Base-by-base conservation (phyloP, 495 filamentous ascomycete genomes). In the Annulohypoxylon stygium region DNA sequence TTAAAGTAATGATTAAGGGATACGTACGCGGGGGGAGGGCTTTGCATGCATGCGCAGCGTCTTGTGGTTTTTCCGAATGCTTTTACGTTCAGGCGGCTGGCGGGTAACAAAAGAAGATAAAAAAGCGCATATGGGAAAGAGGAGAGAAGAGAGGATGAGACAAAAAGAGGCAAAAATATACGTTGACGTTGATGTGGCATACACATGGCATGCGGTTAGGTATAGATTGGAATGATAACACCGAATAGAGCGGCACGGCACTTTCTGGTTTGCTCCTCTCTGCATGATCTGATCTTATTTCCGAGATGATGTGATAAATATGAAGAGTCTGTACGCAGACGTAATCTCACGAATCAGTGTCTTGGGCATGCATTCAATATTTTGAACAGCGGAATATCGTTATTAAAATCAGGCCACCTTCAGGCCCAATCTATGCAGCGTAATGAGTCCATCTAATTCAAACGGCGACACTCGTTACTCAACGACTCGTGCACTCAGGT, bases 221-320 rank as follows among this genome's bases (percentile, higher is more conserved):
- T 20, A 37, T 57, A 57, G 30, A 57, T 57, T 57, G 53, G 53
- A 57, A 57, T 37, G 33, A 37, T 37, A 57, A 57, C 14, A 57
- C 53, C 14, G n/a, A 55, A 57, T 37, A 36, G 53, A 37, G 30
- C 30, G 30, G 30, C 33, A n/a, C 30, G 53, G 53, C 33, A n/a
- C 33, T 54, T 54, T 26, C 18, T 51, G 51, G n/a, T 57, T 57
- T 16, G 30, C 12, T 55, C 30, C 16, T 33, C 30, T 55, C 14
- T 26, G 34, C 7, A 18, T 26, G 48, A 12, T 26, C 18, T 51
- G 48, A 9, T 26, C 25, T 26, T 4, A 26, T 8, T 18, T 8
- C 45, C 14, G 11, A 23, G 4, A 16, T 43, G 39, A 43, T 16
- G 14, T 43, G 39, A 43, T 30, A 6, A 11, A 4, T 5, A 14